Evolutionary conservation across 495 filamentous ascomycete genomes (phyloP), one percentile per base, ranked within the genome.

Genomic region (Penicillium angulare): DNA sequence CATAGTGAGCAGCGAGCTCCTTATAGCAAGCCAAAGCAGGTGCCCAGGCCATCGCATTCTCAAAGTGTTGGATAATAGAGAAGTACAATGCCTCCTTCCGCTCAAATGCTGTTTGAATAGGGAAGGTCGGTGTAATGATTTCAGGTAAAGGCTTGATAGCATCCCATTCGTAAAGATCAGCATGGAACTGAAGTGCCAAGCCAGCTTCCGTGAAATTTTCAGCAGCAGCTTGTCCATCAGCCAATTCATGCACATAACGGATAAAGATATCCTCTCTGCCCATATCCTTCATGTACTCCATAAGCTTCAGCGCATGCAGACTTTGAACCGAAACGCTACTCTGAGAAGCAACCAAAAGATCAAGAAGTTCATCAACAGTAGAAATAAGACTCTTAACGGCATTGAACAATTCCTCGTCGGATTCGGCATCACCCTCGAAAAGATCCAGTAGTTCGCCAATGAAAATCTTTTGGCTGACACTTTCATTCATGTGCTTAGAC

Each of bases 201-300:
- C 91, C 93, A 8, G 93, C 93, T 73, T 97, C 93, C 12, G 91
- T 89, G 54, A 85, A 82, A 62, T 97, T 92, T 48, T 86, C 74
- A 3, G 85, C 80, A 23, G 84, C 78, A 3, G 80, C 78, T 68
- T 97, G 93, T 4, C 90, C 73, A 42, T 85, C 76, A 10, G 90
- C 89, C 3, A 99, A 78, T 64, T 96, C 90, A 61, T 99, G 95
- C 20, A 97, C 92, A 62, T 97, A 97, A 49, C 90, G 86, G 56
- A 96, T 88, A 65, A 92, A 99, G 53, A 97, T 96, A 62, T 96
- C 91, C 65, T 95, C 91, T 61, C 95, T 95, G 55, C 92, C 88
- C 89, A 96, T 93, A 63, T 97, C 92, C 63, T 89, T 86, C 66
- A 97, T 81, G 72, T 96, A 97, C 55, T 96, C 89, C 93, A 97